Percentiles rank a stretch among this genome's conserved stretches.
Evolutionary conservation across 805 yeast genomes (phyloP).

Genomic region (Cyberlindnera subsufficiens): DNA sequence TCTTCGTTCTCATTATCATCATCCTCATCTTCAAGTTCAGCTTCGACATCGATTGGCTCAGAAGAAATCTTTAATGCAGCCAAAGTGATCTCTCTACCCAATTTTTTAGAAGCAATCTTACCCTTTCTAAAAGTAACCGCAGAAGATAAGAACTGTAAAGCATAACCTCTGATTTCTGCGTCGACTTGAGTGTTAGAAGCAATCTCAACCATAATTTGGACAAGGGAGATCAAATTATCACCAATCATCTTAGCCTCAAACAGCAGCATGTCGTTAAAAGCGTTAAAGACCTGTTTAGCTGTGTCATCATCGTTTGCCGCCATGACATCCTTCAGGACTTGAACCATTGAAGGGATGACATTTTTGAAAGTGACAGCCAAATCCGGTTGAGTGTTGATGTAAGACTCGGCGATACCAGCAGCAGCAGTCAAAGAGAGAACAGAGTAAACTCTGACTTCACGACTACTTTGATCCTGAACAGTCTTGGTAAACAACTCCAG

Average conservation of each 20-base stretch:
- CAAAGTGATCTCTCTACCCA: conserved; percentile 75
- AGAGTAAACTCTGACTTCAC: conserved; percentile 75
- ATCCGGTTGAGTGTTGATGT: conserved; percentile 39
- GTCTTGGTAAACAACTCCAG: conserved; percentile 66
- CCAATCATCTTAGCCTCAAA: conserved; percentile 78
- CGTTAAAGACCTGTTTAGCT: conserved; percentile 73
- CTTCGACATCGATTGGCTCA: conserved; percentile 76
- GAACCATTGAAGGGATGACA: conserved; percentile 74
- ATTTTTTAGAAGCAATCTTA: conserved; percentile 70
- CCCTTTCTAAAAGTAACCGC: conserved; percentile 76
- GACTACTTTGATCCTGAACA: conserved; percentile 51
- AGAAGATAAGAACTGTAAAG: conserved; percentile 77
- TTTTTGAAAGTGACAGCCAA: conserved; percentile 50
- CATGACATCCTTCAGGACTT: conserved; percentile 71
- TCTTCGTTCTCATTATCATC: conserved; percentile 95
- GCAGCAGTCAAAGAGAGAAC: conserved; percentile 71
- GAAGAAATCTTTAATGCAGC: conserved; percentile 73
- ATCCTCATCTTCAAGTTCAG: conserved; percentile 69
- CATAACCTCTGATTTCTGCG: conserved; percentile 77
- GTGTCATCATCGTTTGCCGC: conserved; percentile 63
- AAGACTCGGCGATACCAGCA: conserved; percentile 62
- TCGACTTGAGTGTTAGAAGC: conserved; percentile 61
- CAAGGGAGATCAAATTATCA: conserved; percentile 59
- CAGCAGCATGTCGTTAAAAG: conserved; percentile 72
- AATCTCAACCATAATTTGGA: conserved; percentile 71